phyloP scores from a whole-genome alignment of 768 basidiomycete species.

The Rhodotorula graminis region DNA sequence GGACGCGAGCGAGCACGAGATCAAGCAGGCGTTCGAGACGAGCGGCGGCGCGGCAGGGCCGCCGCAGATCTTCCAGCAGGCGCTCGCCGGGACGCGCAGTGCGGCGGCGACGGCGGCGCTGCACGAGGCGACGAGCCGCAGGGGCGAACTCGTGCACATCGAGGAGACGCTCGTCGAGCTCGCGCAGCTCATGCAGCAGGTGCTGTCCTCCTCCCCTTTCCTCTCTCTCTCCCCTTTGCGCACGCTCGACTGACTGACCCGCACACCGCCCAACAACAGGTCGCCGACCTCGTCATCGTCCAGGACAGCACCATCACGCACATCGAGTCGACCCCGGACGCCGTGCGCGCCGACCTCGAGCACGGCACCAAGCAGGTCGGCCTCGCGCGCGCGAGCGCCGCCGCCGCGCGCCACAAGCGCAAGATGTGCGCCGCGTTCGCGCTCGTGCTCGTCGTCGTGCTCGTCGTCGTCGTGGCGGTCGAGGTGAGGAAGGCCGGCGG shows the following conservation, averaged over 20 bases:
- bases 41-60: background rate
- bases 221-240: background rate
- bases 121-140: conserved; percentile 1
- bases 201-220: background rate
- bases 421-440: conserved; percentile 27
- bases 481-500: background rate
- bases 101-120: conserved; percentile 11
- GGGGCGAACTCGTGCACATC: background rate
- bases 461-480: background rate
- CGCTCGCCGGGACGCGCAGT: background rate
- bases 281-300: conserved; percentile 20
- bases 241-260: background rate
- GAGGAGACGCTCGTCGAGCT: conserved; percentile 21
- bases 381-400: conserved; percentile 1
- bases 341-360: conserved; percentile 9
- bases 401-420: conserved; percentile 21
- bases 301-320: conserved; percentile 14
- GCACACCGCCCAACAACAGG: background rate
- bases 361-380: background rate
- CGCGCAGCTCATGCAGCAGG: conserved; percentile 24
- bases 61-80: conserved; percentile 23
- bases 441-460: conserved; percentile 1
- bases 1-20: conserved; percentile 13
- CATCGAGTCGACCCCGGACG: background rate
- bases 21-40: conserved; percentile 16